Base-by-base conservation (phyloP, 2,329 filamentous ascomycete genomes). In the Colletotrichum sp. region DNA sequence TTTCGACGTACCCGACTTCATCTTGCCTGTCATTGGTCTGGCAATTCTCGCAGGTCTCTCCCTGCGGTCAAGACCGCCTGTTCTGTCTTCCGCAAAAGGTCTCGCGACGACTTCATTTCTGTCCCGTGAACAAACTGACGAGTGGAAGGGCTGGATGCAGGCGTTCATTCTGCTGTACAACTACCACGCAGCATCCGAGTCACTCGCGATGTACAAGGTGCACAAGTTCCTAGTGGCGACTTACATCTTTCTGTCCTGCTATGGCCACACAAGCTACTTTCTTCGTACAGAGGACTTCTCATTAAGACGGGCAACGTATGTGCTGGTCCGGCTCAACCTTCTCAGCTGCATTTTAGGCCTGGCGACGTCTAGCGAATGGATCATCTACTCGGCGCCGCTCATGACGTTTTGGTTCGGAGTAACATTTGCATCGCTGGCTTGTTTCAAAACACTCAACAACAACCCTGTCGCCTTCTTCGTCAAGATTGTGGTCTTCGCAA, bases 81-180 rank as follows among this genome's bases (percentile, higher is more conserved):
- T 26, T 9, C n/a, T 55, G 26, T 28, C 57, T 9, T 60, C 63
- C 3, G n/a, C 57, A 38, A 72, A 16, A 34, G 55, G 57, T 7
- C 18, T 65, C 13, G 30, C 52, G 6, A 58, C 67, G 7, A 78
- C 79, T 7, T 69, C 67, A 7, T 78, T 77, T 30, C 82, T 93
- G 7, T 86, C 88, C 1, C 86, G 91, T 67, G 85, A 88, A 61
- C 90, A 93, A 78, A 90, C 90, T 0, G 88, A 93, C 76, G 92
- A 94, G 80, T 92, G 91, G 88, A 93, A 93, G 83, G 92, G 92
- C 3, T 90, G 91, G 86, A 92, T 93, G 90, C 91, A 93, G 77
- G 85, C 87, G 16, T 82, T 88, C 21, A 83, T 88, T 63, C 79
- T 88, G 6, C 83, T 91, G 15, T 93, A 92, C 79, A 89, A 92